A percentile compares a stretch with the other conserved stretches of the same genome.
These are phyloP conservation scores for Pichia nanzhaoensis DNA, from an alignment of 805 yeast species.

Conservation along the genomic window DNA sequence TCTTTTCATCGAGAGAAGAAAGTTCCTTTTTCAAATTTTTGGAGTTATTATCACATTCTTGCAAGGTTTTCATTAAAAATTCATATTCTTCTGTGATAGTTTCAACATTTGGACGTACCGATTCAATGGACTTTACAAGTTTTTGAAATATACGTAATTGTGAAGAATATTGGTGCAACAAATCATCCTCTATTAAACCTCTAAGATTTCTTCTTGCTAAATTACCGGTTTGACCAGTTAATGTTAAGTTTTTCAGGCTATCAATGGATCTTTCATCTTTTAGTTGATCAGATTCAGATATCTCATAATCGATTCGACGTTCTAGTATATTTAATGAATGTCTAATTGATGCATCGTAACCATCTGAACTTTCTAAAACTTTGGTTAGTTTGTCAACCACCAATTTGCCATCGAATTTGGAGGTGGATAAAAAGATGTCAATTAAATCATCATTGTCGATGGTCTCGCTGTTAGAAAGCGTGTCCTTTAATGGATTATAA, in stretches of 20 bases:
- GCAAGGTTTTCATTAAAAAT: constrained; percentile 22
- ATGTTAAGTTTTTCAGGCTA: constrained; percentile 29
- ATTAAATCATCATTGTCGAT: constrained; percentile 2
- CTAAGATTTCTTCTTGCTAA: constrained; percentile 54
- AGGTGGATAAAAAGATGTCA: neutral
- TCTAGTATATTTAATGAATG: constrained; percentile 26
- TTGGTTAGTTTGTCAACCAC: constrained; percentile 8
- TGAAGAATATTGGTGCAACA: constrained; percentile 49
- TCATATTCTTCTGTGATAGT: constrained; percentile 22
- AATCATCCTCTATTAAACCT: constrained; percentile 53
- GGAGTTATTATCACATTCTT: constrained; percentile 21
- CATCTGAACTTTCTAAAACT: constrained; percentile 18
- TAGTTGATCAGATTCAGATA: neutral
- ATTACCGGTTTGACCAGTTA: constrained; percentile 36
- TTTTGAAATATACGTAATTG: constrained; percentile 40
- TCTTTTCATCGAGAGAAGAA: constrained; percentile 25
- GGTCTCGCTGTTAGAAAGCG: neutral
- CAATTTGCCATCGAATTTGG: constrained; percentile 6
- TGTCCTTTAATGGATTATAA: constrained; percentile 1
- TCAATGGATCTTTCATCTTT: constrained; percentile 1
- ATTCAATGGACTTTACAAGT: constrained; percentile 35
- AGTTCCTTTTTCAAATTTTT: constrained; percentile 17
- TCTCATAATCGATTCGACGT: constrained; percentile 16
- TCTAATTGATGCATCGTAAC: constrained; percentile 34
- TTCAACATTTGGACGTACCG: constrained; percentile 26